Conservation (phyloP, 2,329 filamentous ascomycete species). For the Ophiocordyceps robertsii region DNA sequence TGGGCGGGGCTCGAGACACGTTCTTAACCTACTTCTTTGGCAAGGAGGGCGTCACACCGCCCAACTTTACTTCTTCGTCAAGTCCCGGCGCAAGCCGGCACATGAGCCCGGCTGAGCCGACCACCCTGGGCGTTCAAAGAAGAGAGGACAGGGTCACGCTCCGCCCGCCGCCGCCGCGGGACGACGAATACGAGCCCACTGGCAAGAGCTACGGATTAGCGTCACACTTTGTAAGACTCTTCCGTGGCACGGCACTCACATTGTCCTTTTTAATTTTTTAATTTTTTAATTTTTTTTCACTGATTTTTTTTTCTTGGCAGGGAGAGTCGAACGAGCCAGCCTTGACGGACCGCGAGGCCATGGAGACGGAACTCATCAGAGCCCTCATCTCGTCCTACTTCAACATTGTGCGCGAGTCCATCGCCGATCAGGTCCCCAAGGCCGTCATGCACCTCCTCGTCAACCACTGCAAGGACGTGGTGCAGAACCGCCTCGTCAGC, state of each 20-base stretch:
- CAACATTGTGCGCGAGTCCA: constrained; percentile 97
- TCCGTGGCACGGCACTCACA: not conserved
- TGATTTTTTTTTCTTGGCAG: constrained; percentile 18
- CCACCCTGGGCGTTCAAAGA: constrained; percentile 65
- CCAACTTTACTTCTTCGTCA: constrained; percentile 24
- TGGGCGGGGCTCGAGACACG: constrained; percentile 63
- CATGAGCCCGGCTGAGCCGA: constrained; percentile 70
- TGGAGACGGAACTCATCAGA: constrained; percentile 95
- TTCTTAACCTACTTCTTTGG: constrained; percentile 99
- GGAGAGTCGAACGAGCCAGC: constrained; percentile 60
- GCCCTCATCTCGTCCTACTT: constrained; percentile 97
- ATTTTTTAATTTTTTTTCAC: too few relatives aligned
- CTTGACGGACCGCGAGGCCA: constrained; percentile 85
- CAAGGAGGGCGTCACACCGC: constrained; percentile 59
- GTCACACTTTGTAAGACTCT: constrained; percentile 42
- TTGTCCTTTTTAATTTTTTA: too few relatives aligned
- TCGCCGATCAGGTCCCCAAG: constrained; percentile 96
- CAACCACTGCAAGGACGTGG: constrained; percentile 95
- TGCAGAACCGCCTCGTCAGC: constrained; percentile 92
- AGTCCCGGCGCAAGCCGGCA: constrained; percentile 37
- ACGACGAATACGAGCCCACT: constrained; percentile 29
- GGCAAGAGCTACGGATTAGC: constrained; percentile 27
- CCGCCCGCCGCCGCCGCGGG: constrained; percentile 29
- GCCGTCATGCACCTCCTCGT: constrained; percentile 97
- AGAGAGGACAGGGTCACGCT: constrained; percentile 47